phyloP scores from a whole-genome alignment of 768 basidiomycete genomes.

The Russula abietina region DNA sequence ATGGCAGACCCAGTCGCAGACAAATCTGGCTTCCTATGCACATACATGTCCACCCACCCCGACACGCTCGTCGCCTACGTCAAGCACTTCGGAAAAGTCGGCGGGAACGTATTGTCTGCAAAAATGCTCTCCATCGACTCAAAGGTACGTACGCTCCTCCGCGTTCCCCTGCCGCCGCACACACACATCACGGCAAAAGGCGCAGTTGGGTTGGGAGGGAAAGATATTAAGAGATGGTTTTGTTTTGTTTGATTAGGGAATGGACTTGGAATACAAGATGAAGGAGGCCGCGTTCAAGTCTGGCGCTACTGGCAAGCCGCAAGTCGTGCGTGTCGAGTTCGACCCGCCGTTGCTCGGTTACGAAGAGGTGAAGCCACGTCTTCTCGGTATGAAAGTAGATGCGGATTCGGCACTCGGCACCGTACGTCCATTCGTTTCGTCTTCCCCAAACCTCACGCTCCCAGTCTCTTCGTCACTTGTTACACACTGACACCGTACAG shows the following conservation, averaged over 20 bases:
- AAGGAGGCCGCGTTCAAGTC: constrained; percentile 38
- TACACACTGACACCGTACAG: neutral
- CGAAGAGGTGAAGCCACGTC: constrained; percentile 75
- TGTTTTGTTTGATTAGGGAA: constrained; percentile 36
- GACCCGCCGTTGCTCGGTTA: constrained; percentile 70
- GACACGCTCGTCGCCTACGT: constrained; percentile 83
- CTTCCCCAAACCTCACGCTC: neutral
- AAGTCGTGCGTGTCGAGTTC: constrained; percentile 49
- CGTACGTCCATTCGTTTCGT: constrained; percentile 38
- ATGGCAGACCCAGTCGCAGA: constrained; percentile 68
- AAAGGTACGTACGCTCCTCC: constrained; percentile 41
- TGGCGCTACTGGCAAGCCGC: constrained; percentile 32
- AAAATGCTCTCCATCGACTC: constrained; percentile 65
- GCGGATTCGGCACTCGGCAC: constrained; percentile 77
- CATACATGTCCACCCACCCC: constrained; percentile 81
- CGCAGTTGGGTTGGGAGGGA: no score
- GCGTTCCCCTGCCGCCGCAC: no score
- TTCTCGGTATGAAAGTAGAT: constrained; percentile 73
- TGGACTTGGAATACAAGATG: constrained; percentile 60
- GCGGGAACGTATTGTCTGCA: constrained; percentile 49
- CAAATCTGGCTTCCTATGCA: constrained; percentile 68
- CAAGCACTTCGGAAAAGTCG: constrained; percentile 65
- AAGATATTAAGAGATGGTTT: no score
- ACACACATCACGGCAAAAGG: neutral
- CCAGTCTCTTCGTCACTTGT: no score